Base-by-base conservation (phyloP, 2,329 filamentous ascomycete species). In the Hyphodiscus sp. region DNA sequence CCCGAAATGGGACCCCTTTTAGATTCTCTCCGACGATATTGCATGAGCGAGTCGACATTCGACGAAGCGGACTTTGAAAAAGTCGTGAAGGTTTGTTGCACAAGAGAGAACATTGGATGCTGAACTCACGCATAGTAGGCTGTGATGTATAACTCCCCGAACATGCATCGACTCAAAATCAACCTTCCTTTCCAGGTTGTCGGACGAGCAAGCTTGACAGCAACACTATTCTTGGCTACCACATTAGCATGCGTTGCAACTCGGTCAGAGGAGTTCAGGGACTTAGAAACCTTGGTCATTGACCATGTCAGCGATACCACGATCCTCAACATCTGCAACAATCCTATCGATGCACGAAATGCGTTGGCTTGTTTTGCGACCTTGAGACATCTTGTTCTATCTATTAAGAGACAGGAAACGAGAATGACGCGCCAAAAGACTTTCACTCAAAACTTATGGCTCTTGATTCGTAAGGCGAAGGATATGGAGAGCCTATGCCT, bases 141-240 rank as follows among this genome's bases (percentile, higher is more conserved):
- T 26, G 69, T 79, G 29, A 67, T 80, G 0, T 70, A 72, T 57
- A 66, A 71, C 52, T 74, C 74, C 52, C 73, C 74, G 42, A 70
- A 73, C 20, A 64, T 77, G 52, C 68, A 72, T 6, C 68, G 75
- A 44, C 62, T 79, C n/a, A 74, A 76, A 43, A 64, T 80, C 20
- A 77, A 74, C 55, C 71, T 80, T 5, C 77, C 77, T 2, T 78
- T 77, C 54, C 75, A 78, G 58, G 68, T 80, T 9, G 70, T 78
- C 11, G 74, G 73, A 16, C 67, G 68, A 10, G 68, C 74, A 54
- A 75, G 71, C 55, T 70, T 71, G 53, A 73, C 75, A 44, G 71
- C 75, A 18, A 80, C 76, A 10, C 71, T 76, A 58, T 72, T 80
- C n/a, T 66, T 80, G 16, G 76, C 76, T 49, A 79, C 77, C 52